These are phyloP conservation scores for Scleroderma citrinum DNA, from an alignment of 768 basidiomycete species.

Conservation along the genomic window DNA sequence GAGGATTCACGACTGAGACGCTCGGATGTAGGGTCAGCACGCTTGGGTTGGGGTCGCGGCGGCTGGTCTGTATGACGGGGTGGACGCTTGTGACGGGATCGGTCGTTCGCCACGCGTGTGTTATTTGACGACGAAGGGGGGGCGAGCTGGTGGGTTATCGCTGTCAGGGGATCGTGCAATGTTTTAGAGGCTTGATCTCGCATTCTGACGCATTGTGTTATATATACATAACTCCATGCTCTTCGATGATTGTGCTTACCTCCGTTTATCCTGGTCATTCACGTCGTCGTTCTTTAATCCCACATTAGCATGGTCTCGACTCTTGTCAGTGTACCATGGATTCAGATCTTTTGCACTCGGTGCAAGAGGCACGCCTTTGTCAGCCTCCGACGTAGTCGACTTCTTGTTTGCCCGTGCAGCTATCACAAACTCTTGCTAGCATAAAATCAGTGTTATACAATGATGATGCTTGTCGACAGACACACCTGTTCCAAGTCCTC, in stretches of 20 bases:
- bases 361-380: conserved; percentile 68
- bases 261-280: conserved; percentile 26
- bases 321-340: conserved; percentile 62
- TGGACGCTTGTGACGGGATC: conserved; percentile 11
- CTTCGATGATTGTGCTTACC: conserved; percentile 24
- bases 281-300: conserved; percentile 18
- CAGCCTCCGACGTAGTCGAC: conserved; percentile 43
- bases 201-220: conserved; percentile 32
- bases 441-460: conserved; percentile 1
- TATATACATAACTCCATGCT: neutral
- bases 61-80: conserved; percentile 8
- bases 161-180: conserved; percentile 65
- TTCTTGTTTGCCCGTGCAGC: conserved; percentile 48
- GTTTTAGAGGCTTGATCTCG: conserved; percentile 62
- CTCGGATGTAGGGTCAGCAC: conserved; percentile 42
- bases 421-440: conserved; percentile 40
- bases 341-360: conserved; percentile 72
- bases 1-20: conserved; percentile 68
- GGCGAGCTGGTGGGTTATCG: conserved; percentile 62
- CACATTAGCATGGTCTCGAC: conserved; percentile 16
- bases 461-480: neutral
- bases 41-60: conserved; percentile 14
- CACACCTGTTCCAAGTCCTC: conserved; percentile 72
- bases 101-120: too few species aligned
- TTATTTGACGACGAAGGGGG: conserved; percentile 28